Conservation (phyloP, 148 eudicot species). For the Polygonum maritimum region DNA sequence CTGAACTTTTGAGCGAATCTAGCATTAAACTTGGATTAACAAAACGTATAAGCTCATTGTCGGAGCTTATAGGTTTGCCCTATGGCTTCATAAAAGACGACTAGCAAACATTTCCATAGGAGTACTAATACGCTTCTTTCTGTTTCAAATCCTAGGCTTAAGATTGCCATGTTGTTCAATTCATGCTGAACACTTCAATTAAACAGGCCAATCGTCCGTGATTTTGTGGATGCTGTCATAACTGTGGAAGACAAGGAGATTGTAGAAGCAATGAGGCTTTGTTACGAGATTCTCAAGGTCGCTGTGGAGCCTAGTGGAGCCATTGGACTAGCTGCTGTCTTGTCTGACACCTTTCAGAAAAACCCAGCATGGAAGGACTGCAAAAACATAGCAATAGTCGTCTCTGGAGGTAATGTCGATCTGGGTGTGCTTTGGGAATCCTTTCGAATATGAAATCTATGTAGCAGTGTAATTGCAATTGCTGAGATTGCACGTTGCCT, state of each 20-base stretch:
- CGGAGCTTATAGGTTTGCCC: background rate
- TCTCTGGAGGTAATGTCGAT: slow-evolving; percentile 94
- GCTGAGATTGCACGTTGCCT: background rate
- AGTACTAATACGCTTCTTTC: background rate
- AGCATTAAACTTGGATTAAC: background rate
- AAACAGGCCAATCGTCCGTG: slow-evolving; percentile 85
- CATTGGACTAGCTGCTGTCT: slow-evolving; percentile 80
- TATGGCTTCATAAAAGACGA: background rate
- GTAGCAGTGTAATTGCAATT: too few species aligned
- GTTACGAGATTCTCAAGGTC: slow-evolving; percentile 83
- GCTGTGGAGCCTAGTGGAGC: slow-evolving; percentile 97
- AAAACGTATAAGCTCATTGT: background rate
- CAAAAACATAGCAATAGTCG: slow-evolving; percentile 55
- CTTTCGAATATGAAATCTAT: slow-evolving; percentile 31
- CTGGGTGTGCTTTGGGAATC: slow-evolving; percentile 71
- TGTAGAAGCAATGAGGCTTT: slow-evolving; percentile 66
- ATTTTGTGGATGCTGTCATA: slow-evolving; percentile 72
- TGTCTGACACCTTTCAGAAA: slow-evolving; percentile 56
- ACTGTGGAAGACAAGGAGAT: slow-evolving; percentile 79
- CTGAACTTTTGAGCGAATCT: background rate
- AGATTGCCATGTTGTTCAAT: background rate
- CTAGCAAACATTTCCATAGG: background rate
- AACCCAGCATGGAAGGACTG: slow-evolving; percentile 53
- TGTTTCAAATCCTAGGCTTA: background rate
- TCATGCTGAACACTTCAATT: background rate